These are phyloP conservation scores for Chytridium lagenaria DNA, from an alignment of 371 early-diverging fungal genomes.

Conservation along the genomic window DNA sequence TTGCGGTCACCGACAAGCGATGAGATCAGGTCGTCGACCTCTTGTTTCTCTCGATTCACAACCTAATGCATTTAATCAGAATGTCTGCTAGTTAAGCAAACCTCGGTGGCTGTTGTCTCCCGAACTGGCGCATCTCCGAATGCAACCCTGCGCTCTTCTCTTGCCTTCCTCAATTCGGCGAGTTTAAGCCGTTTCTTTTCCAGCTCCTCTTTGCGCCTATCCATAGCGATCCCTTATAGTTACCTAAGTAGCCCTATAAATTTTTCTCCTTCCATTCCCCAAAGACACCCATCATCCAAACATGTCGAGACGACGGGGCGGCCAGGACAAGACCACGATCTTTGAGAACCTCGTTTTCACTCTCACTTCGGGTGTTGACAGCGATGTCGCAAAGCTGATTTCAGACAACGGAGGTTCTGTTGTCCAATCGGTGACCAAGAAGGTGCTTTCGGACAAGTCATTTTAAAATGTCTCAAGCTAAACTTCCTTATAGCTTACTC, in stretches of 20 bases:
- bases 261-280: too few relatives aligned
- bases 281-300: too few relatives aligned
- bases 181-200: constrained; percentile 90
- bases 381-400: not conserved
- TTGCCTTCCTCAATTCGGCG: constrained; percentile 82
- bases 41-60: constrained; percentile 39
- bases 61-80: not conserved
- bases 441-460: constrained; percentile 12
- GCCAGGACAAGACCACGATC: not conserved
- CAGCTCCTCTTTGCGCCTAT: constrained; percentile 69
- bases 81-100: not conserved
- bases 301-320: too few relatives aligned
- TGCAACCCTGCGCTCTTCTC: constrained; percentile 78
- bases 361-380: constrained; percentile 13
- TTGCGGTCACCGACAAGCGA: constrained; percentile 78
- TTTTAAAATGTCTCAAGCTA: not conserved
- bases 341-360: constrained; percentile 28
- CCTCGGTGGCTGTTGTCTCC: not conserved
- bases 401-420: constrained; percentile 16
- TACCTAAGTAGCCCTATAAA: too few relatives aligned
- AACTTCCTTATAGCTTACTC: constrained; percentile 25
- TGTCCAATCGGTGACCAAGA: constrained; percentile 25
- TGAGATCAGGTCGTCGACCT: constrained; percentile 82
- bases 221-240: constrained; percentile 5
- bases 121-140: not conserved